Conservation (phyloP, 352 stramenopile species). For the Pythium myriotylum region DNA sequence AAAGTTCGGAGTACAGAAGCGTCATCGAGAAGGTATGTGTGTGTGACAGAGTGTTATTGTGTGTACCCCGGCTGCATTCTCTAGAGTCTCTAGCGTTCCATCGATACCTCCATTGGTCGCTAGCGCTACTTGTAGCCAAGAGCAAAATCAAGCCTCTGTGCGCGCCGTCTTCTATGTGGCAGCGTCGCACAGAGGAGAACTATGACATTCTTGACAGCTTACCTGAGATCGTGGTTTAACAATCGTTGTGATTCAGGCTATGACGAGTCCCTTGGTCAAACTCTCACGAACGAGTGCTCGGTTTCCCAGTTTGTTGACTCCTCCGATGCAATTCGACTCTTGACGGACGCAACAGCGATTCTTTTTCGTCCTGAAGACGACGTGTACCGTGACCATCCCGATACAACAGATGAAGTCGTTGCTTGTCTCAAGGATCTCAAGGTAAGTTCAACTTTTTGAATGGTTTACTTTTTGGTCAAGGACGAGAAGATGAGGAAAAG, state of each 20-base stretch:
- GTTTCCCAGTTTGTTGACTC: slow-evolving; percentile 88
- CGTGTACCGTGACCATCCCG: slow-evolving; percentile 77
- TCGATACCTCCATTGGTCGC: slow-evolving; percentile 64
- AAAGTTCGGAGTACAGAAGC: slow-evolving; percentile 95
- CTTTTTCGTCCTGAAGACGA: slow-evolving; percentile 85
- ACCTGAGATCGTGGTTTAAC: no score
- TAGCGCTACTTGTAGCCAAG: slow-evolving; percentile 90
- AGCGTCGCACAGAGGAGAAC: slow-evolving; percentile 51
- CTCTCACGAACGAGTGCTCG: slow-evolving; percentile 81
- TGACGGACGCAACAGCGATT: slow-evolving; percentile 95
- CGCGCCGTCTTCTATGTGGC: slow-evolving; percentile 37
- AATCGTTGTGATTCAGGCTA: slow-evolving; percentile 83
- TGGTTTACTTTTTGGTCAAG: background rate
- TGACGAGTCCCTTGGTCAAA: slow-evolving; percentile 88
- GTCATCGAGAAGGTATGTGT: slow-evolving; percentile 90
- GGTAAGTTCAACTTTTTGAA: slow-evolving; percentile 38
- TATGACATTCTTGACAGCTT: slow-evolving; percentile 70
- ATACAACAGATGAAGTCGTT: slow-evolving; percentile 83
- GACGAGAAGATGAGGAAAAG: slow-evolving; percentile 77
- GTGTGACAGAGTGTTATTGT: slow-evolving; percentile 35
- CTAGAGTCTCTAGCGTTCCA: slow-evolving; percentile 88
- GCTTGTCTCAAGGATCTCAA: slow-evolving; percentile 92
- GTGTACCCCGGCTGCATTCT: slow-evolving; percentile 71
- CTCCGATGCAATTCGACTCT: slow-evolving; percentile 94
- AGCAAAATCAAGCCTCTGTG: slow-evolving; percentile 87